These are phyloP conservation scores for Leccinum obscurum DNA, from an alignment of 768 basidiomycete genomes.

Conservation along the genomic window DNA sequence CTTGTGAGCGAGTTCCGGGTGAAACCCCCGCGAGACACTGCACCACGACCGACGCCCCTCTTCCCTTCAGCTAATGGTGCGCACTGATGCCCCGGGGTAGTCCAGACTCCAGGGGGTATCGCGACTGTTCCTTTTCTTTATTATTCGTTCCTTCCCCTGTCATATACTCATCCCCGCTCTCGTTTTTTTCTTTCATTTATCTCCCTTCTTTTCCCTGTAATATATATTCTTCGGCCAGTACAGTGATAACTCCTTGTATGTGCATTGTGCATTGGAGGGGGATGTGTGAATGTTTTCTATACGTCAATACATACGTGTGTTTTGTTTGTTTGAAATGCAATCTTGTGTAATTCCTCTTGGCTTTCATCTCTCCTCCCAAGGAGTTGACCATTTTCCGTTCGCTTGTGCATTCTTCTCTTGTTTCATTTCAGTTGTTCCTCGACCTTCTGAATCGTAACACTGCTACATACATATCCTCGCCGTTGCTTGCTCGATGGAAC, in stretches of 20 bases:
- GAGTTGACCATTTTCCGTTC: not conserved
- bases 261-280: constrained; percentile 21
- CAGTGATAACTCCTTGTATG: constrained; percentile 23
- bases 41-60: constrained; percentile 37
- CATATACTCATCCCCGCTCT: constrained; percentile 12
- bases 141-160: not conserved
- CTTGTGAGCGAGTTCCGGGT: constrained; percentile 77
- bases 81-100: constrained; percentile 20
- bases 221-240: constrained; percentile 27
- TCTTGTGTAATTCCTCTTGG: constrained; percentile 10
- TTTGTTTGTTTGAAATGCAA: constrained; percentile 17
- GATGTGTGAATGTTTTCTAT: constrained; percentile 14
- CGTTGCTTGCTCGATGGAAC: constrained; percentile 1
- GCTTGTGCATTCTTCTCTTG: not conserved
- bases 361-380: not conserved
- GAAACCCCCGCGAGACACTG: constrained; percentile 61
- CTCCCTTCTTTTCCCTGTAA: constrained; percentile 24
- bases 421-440: not conserved
- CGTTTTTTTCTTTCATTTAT: constrained; percentile 25
- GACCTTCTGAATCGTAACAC: not conserved
- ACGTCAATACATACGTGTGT: constrained; percentile 20
- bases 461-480: not conserved
- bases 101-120: constrained; percentile 7
- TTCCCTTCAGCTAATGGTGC: constrained; percentile 41
- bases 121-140: not conserved